These are phyloP conservation scores for Leptographium wingfieldii DNA, from an alignment of 2,329 filamentous ascomycete genomes.

Conservation along the genomic window DNA sequence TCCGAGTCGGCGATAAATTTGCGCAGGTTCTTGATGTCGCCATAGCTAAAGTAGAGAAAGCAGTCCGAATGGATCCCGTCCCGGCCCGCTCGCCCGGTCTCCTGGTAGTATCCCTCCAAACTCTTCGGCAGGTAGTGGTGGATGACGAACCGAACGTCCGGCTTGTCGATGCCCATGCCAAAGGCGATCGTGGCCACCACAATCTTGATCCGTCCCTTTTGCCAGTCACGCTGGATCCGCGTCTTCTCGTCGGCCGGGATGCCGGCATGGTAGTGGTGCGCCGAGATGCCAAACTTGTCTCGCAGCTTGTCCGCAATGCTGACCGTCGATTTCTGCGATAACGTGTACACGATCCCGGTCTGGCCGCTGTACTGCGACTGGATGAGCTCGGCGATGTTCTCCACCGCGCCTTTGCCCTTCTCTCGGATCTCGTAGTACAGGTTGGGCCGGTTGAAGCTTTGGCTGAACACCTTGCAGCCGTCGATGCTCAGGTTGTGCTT, in stretches of 20 bases:
- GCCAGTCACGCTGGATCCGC: conserved; percentile 68
- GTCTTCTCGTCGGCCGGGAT: conserved; percentile 57
- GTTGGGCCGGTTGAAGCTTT: conserved; percentile 97
- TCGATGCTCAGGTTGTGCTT: conserved; percentile 81
- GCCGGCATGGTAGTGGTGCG: conserved; percentile 76
- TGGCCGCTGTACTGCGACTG: conserved; percentile 54
- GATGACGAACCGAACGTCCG: conserved; percentile 91
- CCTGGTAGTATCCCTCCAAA: conserved; percentile 95
- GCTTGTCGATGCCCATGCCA: conserved; percentile 99
- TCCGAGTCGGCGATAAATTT: conserved; percentile 77
- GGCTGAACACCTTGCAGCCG: conserved; percentile 65
- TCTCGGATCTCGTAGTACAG: conserved; percentile 72
- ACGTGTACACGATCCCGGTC: conserved; percentile 86
- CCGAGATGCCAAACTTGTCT: conserved; percentile 50
- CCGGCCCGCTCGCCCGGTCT: conserved; percentile 87
- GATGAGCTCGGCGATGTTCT: conserved; percentile 53
- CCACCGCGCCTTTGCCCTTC: conserved; percentile 50
- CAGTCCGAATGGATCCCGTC: conserved; percentile 82
- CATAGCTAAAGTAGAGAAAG: conserved; percentile 78
- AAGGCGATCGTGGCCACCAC: conserved; percentile 98
- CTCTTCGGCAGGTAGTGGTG: conserved; percentile 90
- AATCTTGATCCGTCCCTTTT: conserved; percentile 64
- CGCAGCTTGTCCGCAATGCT: conserved; percentile 58
- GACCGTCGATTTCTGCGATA: conserved; percentile 76
- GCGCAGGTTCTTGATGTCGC: conserved; percentile 59